phyloP scores from a whole-genome alignment of 306 rosid genomes.

The Quercus wislizeni region DNA sequence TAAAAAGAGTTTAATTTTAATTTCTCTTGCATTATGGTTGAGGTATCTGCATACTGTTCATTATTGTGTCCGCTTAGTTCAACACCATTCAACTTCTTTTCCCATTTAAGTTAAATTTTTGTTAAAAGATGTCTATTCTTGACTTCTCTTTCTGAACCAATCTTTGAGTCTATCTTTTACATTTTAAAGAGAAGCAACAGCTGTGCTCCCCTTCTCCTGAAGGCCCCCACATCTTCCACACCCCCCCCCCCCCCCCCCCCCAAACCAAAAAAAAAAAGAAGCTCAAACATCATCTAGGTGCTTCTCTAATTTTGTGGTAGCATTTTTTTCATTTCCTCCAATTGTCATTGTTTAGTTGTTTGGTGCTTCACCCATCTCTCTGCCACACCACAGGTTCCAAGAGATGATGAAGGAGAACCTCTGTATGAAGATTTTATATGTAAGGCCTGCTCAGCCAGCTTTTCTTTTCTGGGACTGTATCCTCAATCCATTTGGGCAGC shows the following conservation, averaged over 20 bases:
- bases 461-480: constrained; percentile 67
- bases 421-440: constrained; percentile 84
- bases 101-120: background rate
- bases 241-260: too few relatives aligned
- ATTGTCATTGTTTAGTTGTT: background rate
- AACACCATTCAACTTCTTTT: background rate
- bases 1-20: background rate
- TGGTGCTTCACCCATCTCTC: constrained; percentile 7
- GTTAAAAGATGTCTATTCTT: background rate
- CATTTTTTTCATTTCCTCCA: background rate
- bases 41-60: background rate
- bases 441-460: constrained; percentile 65
- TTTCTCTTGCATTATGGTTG: background rate
- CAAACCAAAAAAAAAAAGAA: background rate
- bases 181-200: background rate
- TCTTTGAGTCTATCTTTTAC: background rate
- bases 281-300: background rate
- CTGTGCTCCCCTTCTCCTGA: background rate
- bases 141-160: background rate
- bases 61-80: background rate
- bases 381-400: constrained; percentile 62
- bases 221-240: background rate
- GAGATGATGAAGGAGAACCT: constrained; percentile 96
- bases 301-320: background rate
- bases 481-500: constrained; percentile 55